These are phyloP conservation scores for Diaporthe caulivora DNA, from an alignment of 2,329 filamentous ascomycete genomes.

Conservation along the genomic window DNA sequence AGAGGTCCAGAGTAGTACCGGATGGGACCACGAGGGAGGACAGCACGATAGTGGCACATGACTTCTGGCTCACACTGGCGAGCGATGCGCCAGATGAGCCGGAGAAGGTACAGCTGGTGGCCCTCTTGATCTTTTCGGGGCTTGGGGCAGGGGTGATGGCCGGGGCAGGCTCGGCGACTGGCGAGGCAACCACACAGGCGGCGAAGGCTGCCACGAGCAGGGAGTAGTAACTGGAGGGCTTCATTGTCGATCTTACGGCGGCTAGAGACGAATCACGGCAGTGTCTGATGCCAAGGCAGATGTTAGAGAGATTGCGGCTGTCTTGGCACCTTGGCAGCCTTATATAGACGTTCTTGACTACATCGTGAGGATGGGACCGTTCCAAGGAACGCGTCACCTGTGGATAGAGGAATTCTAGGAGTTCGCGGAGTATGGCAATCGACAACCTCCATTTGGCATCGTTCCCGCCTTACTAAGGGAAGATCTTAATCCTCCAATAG, in stretches of 20 bases:
- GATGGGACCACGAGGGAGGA: conserved; percentile 66
- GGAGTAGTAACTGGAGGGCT: not conserved
- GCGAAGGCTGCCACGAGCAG: conserved; percentile 23
- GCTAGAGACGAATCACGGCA: conserved; percentile 7
- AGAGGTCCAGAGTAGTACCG: conserved; percentile 69
- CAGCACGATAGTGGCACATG: conserved; percentile 65
- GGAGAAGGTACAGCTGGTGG: conserved; percentile 64
- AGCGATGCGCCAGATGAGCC: conserved; percentile 53
- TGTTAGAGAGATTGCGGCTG: not conserved
- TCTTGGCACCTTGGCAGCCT: conserved; percentile 29
- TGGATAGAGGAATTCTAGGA: not conserved
- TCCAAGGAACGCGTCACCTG: not conserved
- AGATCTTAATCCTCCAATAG: conserved; percentile 30
- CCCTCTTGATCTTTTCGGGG: conserved; percentile 25
- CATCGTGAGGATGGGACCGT: not conserved
- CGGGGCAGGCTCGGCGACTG: conserved; percentile 25
- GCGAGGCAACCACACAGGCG: conserved; percentile 20
- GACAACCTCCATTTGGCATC: not conserved
- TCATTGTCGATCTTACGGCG: conserved; percentile 20
- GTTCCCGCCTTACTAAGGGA: not conserved
- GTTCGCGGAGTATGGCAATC: not conserved
- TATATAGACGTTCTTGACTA: conserved; percentile 12
- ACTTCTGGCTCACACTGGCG: conserved; percentile 60
- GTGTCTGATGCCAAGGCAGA: conserved; percentile 23
- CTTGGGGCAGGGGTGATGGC: conserved; percentile 33